Percentiles rank a stretch among this genome's conserved stretches.
Conservation (phyloP, 768 basidiomycete species). For the Naganishia vishniacii region DNA sequence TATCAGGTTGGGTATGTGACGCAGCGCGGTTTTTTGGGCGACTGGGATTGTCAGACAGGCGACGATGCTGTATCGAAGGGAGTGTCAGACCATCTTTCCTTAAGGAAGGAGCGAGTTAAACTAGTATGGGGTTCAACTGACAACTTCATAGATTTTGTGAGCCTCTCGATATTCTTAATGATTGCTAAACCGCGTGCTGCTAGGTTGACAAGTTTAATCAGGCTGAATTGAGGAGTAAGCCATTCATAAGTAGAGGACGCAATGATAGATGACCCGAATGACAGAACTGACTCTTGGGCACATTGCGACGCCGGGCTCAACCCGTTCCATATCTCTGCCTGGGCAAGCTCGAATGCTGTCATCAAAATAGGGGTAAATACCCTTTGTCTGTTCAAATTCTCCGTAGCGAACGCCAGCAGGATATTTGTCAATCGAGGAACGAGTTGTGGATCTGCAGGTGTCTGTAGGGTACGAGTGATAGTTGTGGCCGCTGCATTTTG, state of each 20-base stretch:
- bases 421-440: background rate
- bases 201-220: conserved; percentile 53
- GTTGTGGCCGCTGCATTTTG: conserved; percentile 4
- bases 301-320: conserved; percentile 22
- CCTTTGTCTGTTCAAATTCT: conserved; percentile 60
- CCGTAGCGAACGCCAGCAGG: conserved; percentile 36
- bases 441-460: background rate
- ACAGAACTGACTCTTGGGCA: conserved; percentile 18
- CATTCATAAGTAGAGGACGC: background rate
- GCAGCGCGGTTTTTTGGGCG: background rate
- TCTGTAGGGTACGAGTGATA: background rate
- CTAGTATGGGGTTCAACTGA: conserved; percentile 47
- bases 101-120: conserved; percentile 18
- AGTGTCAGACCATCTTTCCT: no score
- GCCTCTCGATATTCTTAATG: conserved; percentile 76
- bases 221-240: background rate
- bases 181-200: conserved; percentile 61
- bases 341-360: conserved; percentile 66
- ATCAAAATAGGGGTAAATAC: conserved; percentile 77
- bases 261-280: background rate
- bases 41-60: conserved; percentile 58
- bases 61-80: conserved; percentile 55
- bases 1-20: conserved; percentile 55
- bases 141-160: conserved; percentile 79
- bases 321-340: conserved; percentile 58